Conservation (phyloP, 371 early-diverging fungal species). For the Basidiobolus meristosporus region DNA sequence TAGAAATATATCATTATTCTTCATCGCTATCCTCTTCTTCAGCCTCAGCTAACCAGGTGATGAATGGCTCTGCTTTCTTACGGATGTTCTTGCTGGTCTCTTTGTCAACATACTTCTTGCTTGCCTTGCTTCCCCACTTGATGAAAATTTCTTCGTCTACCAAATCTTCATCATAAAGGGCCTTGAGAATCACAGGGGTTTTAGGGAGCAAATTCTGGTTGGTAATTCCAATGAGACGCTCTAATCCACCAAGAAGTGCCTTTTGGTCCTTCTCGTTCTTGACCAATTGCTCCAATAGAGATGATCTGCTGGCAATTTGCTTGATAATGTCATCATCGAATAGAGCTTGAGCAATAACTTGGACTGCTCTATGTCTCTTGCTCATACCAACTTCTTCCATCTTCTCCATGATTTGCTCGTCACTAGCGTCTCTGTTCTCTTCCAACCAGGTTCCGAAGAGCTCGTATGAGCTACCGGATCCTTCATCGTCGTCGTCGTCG, state of each 20-base stretch:
- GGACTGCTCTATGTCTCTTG: constrained; percentile 52
- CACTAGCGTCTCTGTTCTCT: constrained; percentile 21
- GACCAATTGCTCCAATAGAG: constrained; percentile 47
- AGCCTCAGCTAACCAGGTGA: constrained; percentile 60
- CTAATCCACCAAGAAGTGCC: constrained; percentile 80
- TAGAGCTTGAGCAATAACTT: constrained; percentile 54
- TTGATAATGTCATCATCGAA: constrained; percentile 38
- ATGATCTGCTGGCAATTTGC: constrained; percentile 37
- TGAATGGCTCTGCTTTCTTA: constrained; percentile 70
- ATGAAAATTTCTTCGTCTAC: constrained; percentile 78
- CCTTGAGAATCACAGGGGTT: constrained; percentile 64
- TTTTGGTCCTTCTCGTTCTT: constrained; percentile 69
- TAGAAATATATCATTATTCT: no score
- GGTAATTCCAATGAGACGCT: constrained; percentile 56
- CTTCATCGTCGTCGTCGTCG: constrained; percentile 39
- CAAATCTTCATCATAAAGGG: constrained; percentile 75
- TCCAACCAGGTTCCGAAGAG: constrained; percentile 44
- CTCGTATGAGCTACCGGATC: constrained; percentile 41
- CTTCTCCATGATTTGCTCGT: constrained; percentile 53
- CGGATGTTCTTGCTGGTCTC: constrained; percentile 55
- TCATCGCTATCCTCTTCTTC: constrained; percentile 6
- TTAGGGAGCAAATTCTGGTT: constrained; percentile 50
- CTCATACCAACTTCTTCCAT: constrained; percentile 56
- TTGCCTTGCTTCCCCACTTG: constrained; percentile 78
- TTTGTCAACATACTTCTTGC: constrained; percentile 76